These are phyloP conservation scores for Pyrenopolyporus hunteri DNA, from an alignment of 495 filamentous ascomycete genomes.

Conservation along the genomic window DNA sequence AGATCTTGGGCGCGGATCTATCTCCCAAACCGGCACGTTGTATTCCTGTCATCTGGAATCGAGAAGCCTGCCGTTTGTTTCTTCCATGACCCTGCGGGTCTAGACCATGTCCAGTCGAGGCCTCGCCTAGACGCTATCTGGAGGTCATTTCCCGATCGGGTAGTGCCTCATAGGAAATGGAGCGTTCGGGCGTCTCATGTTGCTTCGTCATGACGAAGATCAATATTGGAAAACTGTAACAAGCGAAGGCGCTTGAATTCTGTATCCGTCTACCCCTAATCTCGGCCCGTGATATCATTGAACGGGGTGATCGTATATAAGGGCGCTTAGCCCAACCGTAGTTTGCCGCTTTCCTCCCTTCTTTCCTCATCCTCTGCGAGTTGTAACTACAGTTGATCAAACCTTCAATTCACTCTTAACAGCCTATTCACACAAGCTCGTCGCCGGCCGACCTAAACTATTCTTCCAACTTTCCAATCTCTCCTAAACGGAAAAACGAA, in stretches of 20 bases:
- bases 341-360: constrained; percentile 3
- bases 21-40: constrained; percentile 2
- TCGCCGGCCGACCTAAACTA: constrained; percentile 56
- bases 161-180: constrained; percentile 18
- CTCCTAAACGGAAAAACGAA: constrained; percentile 19
- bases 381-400: constrained; percentile 31
- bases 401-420: constrained; percentile 33
- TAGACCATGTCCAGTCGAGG: constrained; percentile 20
- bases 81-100: constrained; percentile 7
- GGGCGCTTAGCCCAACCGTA: background rate
- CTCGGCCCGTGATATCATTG: constrained; percentile 1
- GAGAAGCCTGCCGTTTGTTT: constrained; percentile 25
- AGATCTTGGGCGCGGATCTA: constrained; percentile 25
- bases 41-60: constrained; percentile 32
- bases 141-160: constrained; percentile 25
- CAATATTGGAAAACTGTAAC: constrained; percentile 12
- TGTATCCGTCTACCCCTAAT: constrained; percentile 7
- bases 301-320: constrained; percentile 25
- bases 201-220: constrained; percentile 25
- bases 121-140: constrained; percentile 10
- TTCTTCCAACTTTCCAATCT: constrained; percentile 30
- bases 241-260: constrained; percentile 8
- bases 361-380: constrained; percentile 32
- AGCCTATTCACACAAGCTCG: constrained; percentile 44
- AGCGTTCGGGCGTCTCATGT: constrained; percentile 29